Evolutionary conservation across 305 asterid genomes (phyloP), one percentile per base, ranked within the genome.

Genomic region (Withania somnifera): DNA sequence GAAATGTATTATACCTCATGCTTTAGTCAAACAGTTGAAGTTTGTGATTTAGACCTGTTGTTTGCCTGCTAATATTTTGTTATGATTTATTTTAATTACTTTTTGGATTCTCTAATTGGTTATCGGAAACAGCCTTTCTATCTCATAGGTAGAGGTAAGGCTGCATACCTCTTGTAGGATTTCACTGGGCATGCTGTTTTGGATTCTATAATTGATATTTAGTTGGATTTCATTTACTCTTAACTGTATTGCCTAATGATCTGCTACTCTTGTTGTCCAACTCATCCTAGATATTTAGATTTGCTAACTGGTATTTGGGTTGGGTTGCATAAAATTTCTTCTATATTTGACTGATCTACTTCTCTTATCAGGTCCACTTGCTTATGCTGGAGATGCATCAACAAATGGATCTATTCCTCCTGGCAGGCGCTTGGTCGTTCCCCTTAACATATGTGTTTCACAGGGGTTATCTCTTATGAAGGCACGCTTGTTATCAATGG

Each of bases 401-500:
- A 66, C 76, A 84, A 83, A 86, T 30, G 90, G 28, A 76, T 81
- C 92, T 71, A 84, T 77, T 84, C 93, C 99, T 80, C 98, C 99
- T 58, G 99, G 99, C 53, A 92, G 99, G 85, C 97, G 98, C 67
- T 85, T 94, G 86, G 88, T 92, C 66, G 87, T 94, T 88, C 98
- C 98, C 86, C 84, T 96, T 83, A 96, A 91, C 86, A 88, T 96
- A 83, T 93, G 97, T 83, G 97, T 96, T 42, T 82, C 91, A 78
- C 97, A 89, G 89, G 97, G 99, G 47, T 85, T 96, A 78, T 93
- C 97, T 58, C 92, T 94, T 82, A 93, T 94, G 56, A 96, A 94
- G 85, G 98, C 97, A 80, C 98, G 99, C 81, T 82, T 96, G 89
- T 90, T 96, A 53, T 94, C 99, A 26, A 94, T 96, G 99, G 99